A percentile compares a stretch with the other conserved stretches of the same genome.
These are phyloP conservation scores for Cymbidium sinense DNA, from an alignment of 106 monocot species.

Conservation along the genomic window DNA sequence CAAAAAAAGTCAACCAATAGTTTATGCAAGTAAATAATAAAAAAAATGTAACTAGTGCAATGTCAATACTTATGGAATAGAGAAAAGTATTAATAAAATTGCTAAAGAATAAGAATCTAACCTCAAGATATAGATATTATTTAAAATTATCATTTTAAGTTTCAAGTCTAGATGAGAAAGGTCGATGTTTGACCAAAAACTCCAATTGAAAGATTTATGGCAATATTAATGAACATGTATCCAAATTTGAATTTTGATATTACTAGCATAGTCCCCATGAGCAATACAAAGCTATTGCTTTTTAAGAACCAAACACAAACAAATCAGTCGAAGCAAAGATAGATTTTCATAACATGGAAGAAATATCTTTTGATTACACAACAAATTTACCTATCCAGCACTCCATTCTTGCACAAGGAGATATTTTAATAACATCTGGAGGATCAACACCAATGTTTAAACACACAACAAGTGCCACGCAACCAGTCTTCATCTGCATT, in stretches of 20 bases:
- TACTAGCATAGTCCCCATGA: too few relatives aligned
- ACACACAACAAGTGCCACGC: slow-evolving; percentile 92
- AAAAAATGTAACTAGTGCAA: not conserved
- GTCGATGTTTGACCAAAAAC: too few relatives aligned
- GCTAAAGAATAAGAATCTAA: too few relatives aligned
- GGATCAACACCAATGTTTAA: slow-evolving; percentile 96
- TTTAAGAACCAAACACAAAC: not conserved
- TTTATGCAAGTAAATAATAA: not conserved
- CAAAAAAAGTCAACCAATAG: not conserved
- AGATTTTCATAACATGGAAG: not conserved
- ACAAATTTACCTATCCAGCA: slow-evolving; percentile 95
- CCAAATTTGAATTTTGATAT: too few relatives aligned
- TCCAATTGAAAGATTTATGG: too few relatives aligned
- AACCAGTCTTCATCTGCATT: slow-evolving; percentile 94
- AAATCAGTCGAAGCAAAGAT: not conserved
- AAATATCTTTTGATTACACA: not conserved
- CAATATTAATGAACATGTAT: too few relatives aligned
- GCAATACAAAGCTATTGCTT: not conserved
- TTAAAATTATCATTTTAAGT: too few relatives aligned
- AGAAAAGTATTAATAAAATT: not conserved
- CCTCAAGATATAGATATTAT: too few relatives aligned
- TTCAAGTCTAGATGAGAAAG: too few relatives aligned
- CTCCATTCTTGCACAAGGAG: slow-evolving; percentile 98
- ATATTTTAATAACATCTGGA: slow-evolving; percentile 96
- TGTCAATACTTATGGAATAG: not conserved